phyloP scores from a whole-genome alignment of 1,284 basidiomycete genomes.

The Irpex sp. region DNA sequence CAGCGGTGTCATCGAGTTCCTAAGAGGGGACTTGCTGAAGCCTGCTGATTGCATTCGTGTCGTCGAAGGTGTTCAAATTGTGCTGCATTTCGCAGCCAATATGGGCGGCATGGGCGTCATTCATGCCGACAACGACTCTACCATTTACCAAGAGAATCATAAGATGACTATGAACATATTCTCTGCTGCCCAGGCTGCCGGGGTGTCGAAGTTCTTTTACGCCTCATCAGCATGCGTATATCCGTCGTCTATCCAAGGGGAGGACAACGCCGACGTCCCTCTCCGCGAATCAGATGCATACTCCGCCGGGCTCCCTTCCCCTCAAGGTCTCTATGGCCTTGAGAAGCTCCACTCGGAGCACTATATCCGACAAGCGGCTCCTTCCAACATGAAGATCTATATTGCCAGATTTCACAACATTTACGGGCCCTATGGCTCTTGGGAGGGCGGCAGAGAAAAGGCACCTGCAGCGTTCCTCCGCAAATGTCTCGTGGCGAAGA shows the following conservation, averaged over 20 bases:
- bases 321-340: conserved; percentile 57
- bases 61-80: conserved; percentile 36
- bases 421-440: conserved; percentile 51
- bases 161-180: conserved; percentile 47
- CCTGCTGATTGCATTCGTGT: conserved; percentile 33
- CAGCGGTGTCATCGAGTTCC: conserved; percentile 31
- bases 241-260: conserved; percentile 39
- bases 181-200: conserved; percentile 32
- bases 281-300: conserved; percentile 46
- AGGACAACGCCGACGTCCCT: conserved; percentile 32
- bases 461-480: conserved; percentile 55
- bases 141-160: conserved; percentile 48
- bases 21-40: conserved; percentile 47
- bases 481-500: conserved; percentile 40
- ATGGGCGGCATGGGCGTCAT: conserved; percentile 66
- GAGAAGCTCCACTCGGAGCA: conserved; percentile 55
- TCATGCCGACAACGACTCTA: conserved; percentile 44
- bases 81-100: conserved; percentile 55
- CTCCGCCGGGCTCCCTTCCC: conserved; percentile 31
- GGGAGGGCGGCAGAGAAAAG: conserved; percentile 54
- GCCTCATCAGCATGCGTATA: conserved; percentile 62
- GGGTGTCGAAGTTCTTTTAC: conserved; percentile 44
- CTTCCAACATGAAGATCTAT: conserved; percentile 33
- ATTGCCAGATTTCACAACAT: conserved; percentile 60
- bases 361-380: conserved; percentile 32